Evolutionary conservation across 1,284 basidiomycete genomes (phyloP).

Genomic region (Coriolopsis trogii): DNA sequence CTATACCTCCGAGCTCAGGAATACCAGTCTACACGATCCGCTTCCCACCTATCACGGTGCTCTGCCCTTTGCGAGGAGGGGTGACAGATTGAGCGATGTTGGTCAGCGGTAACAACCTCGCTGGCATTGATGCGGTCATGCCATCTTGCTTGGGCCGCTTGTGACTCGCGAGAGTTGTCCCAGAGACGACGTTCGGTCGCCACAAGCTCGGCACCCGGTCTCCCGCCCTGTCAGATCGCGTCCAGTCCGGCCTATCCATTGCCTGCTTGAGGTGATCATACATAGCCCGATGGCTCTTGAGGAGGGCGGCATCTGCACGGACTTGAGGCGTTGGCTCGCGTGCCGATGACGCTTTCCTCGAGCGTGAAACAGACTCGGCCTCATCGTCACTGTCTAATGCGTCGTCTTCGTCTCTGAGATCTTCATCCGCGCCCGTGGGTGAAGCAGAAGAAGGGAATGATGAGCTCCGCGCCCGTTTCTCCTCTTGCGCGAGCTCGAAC

Average conservation of each 20-base stretch:
- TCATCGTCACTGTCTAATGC: too few species aligned
- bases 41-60: too few species aligned
- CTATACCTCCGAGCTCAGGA: too few species aligned
- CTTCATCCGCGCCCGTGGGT: neutral
- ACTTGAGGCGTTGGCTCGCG: neutral
- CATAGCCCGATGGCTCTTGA: neutral
- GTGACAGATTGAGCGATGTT: too few species aligned
- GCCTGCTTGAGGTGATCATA: neutral
- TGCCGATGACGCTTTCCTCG: neutral
- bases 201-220: neutral
- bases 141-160: too few species aligned
- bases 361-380: neutral
- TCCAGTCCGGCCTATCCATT: neutral
- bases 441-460: neutral
- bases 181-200: too few species aligned
- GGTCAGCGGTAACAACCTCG: too few species aligned
- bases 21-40: too few species aligned
- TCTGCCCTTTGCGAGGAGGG: too few species aligned
- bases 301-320: neutral
- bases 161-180: too few species aligned
- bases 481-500: neutral
- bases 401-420: too few species aligned
- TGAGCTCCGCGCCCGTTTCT: neutral
- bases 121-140: too few species aligned
- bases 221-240: neutral